Percentiles rank a stretch among this genome's conserved stretches.
These are phyloP conservation scores for Aphanomyces astaci DNA, from an alignment of 352 stramenopile genomes.

Conservation along the genomic window DNA sequence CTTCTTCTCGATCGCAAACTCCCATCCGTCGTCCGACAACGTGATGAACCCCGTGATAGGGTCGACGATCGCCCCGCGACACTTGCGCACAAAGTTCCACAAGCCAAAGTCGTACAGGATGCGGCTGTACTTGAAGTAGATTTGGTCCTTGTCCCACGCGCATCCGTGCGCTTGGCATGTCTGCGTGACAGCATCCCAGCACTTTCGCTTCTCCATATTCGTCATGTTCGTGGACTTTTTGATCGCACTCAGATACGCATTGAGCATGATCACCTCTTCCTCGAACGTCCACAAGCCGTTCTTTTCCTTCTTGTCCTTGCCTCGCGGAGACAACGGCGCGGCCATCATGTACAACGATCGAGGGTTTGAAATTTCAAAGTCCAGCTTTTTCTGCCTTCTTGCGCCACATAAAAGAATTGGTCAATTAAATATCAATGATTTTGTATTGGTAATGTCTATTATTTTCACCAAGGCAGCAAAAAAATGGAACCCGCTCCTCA, in stretches of 20 bases:
- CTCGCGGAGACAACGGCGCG: neutral
- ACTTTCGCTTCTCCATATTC: conserved; percentile 12
- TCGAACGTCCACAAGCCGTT: conserved; percentile 8
- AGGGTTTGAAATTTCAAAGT: conserved; percentile 9
- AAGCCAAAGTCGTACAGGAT: conserved; percentile 12
- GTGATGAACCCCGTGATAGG: conserved; percentile 6
- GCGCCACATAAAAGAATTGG: neutral
- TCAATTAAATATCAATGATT: neutral
- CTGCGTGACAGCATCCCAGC: conserved; percentile 8
- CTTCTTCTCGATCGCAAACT: conserved; percentile 9
- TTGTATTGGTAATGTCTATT: no score
- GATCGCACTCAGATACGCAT: conserved; percentile 6
- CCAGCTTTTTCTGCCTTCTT: neutral
- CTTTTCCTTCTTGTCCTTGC: conserved; percentile 12
- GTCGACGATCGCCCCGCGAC: conserved; percentile 3
- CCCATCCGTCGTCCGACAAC: conserved; percentile 9
- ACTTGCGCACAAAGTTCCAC: conserved; percentile 12
- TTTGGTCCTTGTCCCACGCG: conserved; percentile 11
- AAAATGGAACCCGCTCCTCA: neutral
- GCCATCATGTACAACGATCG: neutral
- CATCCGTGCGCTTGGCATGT: neutral
- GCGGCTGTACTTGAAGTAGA: conserved; percentile 13
- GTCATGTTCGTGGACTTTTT: conserved; percentile 15
- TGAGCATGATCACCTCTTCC: conserved; percentile 9
- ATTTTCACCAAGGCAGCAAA: neutral